These are phyloP conservation scores for Alternaria ethzedia DNA, from an alignment of 2,329 filamentous ascomycete genomes.

Conservation along the genomic window DNA sequence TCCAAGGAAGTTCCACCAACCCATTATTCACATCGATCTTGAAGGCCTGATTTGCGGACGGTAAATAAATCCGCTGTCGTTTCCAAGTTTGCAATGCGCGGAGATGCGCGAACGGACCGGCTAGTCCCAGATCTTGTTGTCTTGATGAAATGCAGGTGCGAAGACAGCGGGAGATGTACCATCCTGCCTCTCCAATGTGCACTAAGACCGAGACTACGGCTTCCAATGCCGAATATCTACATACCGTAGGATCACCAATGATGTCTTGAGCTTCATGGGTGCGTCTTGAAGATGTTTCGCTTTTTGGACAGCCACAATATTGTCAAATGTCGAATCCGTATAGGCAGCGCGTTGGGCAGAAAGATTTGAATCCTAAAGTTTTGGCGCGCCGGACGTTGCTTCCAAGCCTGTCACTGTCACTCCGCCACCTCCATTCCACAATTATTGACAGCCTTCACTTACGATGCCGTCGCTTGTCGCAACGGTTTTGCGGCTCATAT, in stretches of 20 bases:
- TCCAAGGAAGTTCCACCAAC: background rate
- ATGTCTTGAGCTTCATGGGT: background rate
- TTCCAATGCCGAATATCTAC: background rate
- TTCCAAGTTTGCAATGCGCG: background rate
- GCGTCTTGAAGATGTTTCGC: background rate
- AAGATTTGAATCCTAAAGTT: background rate
- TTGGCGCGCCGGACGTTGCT: background rate
- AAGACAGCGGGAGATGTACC: slow-evolving; percentile 1
- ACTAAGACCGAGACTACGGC: background rate
- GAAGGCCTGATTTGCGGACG: slow-evolving; percentile 6
- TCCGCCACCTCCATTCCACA: background rate
- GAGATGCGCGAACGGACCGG: background rate
- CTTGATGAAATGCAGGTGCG: background rate
- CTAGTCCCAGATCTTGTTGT: background rate
- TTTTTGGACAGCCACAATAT: background rate
- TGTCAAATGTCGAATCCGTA: background rate
- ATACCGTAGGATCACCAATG: background rate
- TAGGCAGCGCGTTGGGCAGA: background rate
- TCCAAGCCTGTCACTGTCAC: background rate
- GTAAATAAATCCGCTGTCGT: background rate
- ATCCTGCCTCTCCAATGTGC: background rate
- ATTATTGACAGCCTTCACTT: background rate
- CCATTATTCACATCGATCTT: background rate
- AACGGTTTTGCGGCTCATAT: slow-evolving; percentile 14
- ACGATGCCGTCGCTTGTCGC: background rate